Base-by-base conservation (phyloP, 768 basidiomycete genomes). In the Russula griseocarnosa region DNA sequence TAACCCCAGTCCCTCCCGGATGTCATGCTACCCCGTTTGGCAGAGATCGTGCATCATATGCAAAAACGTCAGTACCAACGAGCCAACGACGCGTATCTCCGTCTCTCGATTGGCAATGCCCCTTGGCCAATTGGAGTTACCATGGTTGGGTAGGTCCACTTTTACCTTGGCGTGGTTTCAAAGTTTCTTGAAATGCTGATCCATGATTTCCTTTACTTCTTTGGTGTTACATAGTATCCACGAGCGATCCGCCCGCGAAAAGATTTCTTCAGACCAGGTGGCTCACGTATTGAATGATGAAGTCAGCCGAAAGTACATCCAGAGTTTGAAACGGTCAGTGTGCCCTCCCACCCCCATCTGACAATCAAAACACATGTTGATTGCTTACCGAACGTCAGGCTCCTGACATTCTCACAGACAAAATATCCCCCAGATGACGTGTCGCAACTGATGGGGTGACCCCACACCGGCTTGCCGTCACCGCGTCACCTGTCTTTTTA, bases 81-180 rank as follows among this genome's bases (percentile, higher is more conserved):
- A 60, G 96, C 97, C 3, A 99, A 98, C 70, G 97, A 99, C 73
- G 88, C 95, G 0, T 99, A 99, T 74, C 84, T 99, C 26, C 89
- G 97, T 8, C 79, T 99, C 44, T 94, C 92, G 6, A 99, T 99
- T 67, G 97, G 97, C 38, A 99, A 97, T 70, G 96, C 97, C 0
- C 95, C 97, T 3, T 99, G 97, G 97, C 97, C 97, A 1, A 99
- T 99, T 71, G 97, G 97, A 49, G 97, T 99, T 10, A 99, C 97
- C 65, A 96, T 96, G 90, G 97, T 98, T 78, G 95, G 94, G 93
- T 94, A 47, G 1, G 75, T 44, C 87, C 79, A 46, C 59, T 3
- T 24, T 9, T 40, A 1, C 11, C 38, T 40, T 38, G n/a, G 58
- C 50, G 38, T 16, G 42, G 52, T 20, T 38, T 18, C 18, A 11